Percentiles rank a stretch among this genome's conserved stretches.
phyloP scores from a whole-genome alignment of 2,329 filamentous ascomycete species.

The Exophiala sp. region DNA sequence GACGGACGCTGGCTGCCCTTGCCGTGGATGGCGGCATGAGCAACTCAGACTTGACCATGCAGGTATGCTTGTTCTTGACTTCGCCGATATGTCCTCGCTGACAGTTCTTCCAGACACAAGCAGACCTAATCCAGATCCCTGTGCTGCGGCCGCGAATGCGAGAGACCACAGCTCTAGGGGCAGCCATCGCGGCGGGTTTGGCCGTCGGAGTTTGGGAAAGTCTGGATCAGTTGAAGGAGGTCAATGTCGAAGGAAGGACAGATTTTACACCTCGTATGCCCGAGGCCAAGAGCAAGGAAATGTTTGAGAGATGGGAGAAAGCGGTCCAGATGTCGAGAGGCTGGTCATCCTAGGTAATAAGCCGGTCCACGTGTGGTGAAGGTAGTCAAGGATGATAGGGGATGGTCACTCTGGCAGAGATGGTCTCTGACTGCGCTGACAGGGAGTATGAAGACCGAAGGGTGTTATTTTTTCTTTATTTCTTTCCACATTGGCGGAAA shows the following conservation, averaged over 20 bases:
- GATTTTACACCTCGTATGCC: slow-evolving; percentile 56
- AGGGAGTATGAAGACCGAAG: too few relatives aligned
- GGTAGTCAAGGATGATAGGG: too few relatives aligned
- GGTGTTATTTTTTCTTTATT: too few relatives aligned
- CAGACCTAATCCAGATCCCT: slow-evolving; percentile 75
- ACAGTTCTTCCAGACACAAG: slow-evolving; percentile 57
- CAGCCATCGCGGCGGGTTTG: slow-evolving; percentile 83
- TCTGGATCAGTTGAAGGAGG: slow-evolving; percentile 65
- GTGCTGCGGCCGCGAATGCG: slow-evolving; percentile 81
- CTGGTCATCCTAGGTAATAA: slow-evolving; percentile 34
- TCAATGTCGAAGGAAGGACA: slow-evolving; percentile 64
- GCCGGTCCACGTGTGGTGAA: too few relatives aligned
- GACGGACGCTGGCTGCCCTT: slow-evolving; percentile 65
- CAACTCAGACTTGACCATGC: slow-evolving; percentile 67
- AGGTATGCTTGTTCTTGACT: too few relatives aligned
- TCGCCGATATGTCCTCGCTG: too few relatives aligned
- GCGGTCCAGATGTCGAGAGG: slow-evolving; percentile 65
- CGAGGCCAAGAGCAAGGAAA: slow-evolving; percentile 49
- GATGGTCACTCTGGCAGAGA: too few relatives aligned
- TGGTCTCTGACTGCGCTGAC: too few relatives aligned
- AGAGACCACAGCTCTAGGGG: slow-evolving; percentile 82
- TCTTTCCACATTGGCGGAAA: too few relatives aligned
- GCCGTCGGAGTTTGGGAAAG: slow-evolving; percentile 74
- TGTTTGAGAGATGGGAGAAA: slow-evolving; percentile 66
- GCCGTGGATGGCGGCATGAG: slow-evolving; percentile 86